Evolutionary conservation across 129 eudicot genomes (phyloP), one percentile per base, ranked within the genome.

Genomic region (Cynara cardunculus): DNA sequence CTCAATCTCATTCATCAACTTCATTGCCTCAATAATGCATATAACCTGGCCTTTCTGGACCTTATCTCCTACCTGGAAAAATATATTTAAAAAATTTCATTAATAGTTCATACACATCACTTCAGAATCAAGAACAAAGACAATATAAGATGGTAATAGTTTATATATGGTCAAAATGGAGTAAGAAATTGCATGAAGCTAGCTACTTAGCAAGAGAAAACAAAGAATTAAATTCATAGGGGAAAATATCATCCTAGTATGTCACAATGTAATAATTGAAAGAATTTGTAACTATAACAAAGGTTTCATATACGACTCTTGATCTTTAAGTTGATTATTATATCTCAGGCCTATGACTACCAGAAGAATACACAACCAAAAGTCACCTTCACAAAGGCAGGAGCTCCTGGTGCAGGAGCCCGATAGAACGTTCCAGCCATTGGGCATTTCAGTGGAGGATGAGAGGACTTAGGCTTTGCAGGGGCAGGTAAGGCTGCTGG

Each of bases 391-490:
- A 91, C 93, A 84, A 91, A 94, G 25, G 92, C 64, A 2, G 98
- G 93, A 39, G 88, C 88, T 11, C 97, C 97, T 73, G 98, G 98
- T 53, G 90, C 93, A 2, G 98, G 95, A 76, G 87, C 32, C 27
- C 98, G 94, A 32, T 94, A 94, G 73, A 94, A 91, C 34, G 90
- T 94, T 82, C 98, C 98, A 62, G 97, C 95, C 97, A 94, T 94
- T 66, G 98, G 98, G 80, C 88, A 88, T 77, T 89, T 91, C 21
- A 94, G 24, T 64, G 98, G 97, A 73, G 97, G 96, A 81, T 81
- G 92, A 19, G 96, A 69, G 30, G 98, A 89, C 84, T 87, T 88
- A 6, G 95, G 89, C 65, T 84, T 86, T 72, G 97, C 84, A 85
- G 97, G 91, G 31, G 88, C 77, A 39, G 94, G 74, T 59, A 87